Evolutionary conservation across 179 eudicot species (phyloP), one percentile per base, ranked within the genome.

Genomic region (Actinidia chinensis): DNA sequence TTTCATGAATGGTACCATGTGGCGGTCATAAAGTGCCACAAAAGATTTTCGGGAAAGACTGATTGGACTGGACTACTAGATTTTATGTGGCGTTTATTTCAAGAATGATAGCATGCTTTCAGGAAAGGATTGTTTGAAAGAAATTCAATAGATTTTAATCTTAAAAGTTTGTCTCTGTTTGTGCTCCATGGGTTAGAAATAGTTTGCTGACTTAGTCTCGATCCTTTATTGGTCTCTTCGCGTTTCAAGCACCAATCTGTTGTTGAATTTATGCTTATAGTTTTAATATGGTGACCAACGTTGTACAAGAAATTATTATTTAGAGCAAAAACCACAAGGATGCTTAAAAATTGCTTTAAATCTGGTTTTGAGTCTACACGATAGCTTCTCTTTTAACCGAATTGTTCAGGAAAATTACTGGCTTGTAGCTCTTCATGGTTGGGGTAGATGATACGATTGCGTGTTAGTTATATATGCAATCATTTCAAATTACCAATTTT

Each of bases 141-240:
- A n/a, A n/a, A n/a, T n/a, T n/a, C n/a, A 64, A 2, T 69, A 36
- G 11, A 55, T 17, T 1, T 1, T 28, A 4, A 8, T 4, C 52
- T 6, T 40, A 18, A 36, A 22, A n/a, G 12, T 20, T 40, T 66
- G 14, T 47, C 56, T 72, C 48, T 12, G 4, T 58, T 43, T 56
- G 64, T 54, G n/a, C 56, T 33, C 52, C 33, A 56, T 74, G n/a
- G 11, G 20, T 56, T 74, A 15, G 67, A 74, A 28, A 58, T 52
- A 22, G 9, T 22, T 74, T n/a, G 40, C 36, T 17, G 75, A 71
- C 28, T 72, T 12, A 73, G 76, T 51, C 20, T 36, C 50, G 51
- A 10, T 52, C 3, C 50, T 76, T 23, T 63, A 10, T 76, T 12
- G 51, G 72, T 36, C 50, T n/a, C 50, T 50, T 64, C 12, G 11